These are phyloP conservation scores for Colletotrichum sp. DNA, from an alignment of 2,329 filamentous ascomycete species.

Conservation along the genomic window DNA sequence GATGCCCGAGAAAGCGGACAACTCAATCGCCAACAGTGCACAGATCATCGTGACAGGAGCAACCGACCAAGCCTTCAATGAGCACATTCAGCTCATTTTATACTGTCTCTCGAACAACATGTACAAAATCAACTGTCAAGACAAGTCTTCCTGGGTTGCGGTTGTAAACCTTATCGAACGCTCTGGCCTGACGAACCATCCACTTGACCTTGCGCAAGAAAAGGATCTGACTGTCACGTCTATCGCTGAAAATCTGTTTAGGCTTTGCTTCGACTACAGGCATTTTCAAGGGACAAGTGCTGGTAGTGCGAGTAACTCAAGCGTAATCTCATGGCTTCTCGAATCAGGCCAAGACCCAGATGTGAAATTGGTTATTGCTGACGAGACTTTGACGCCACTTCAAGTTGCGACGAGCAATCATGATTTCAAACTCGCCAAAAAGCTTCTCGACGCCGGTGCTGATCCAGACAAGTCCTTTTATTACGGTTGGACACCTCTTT, in stretches of 20 bases:
- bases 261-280: no score
- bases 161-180: rapidly evolving
- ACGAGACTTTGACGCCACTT: no score
- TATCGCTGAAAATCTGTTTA: rapidly evolving
- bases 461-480: no score
- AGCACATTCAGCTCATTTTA: rapidly evolving
- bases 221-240: rapidly evolving
- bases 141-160: rapidly evolving
- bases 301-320: no score
- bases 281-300: no score
- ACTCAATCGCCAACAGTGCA: rapidly evolving
- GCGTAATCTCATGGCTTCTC: rapidly evolving
- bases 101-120: not conserved
- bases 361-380: no score
- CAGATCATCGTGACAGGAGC: rapidly evolving
- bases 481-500: no score
- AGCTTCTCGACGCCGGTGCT: no score
- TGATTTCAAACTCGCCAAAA: no score
- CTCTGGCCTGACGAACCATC: not conserved
- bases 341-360: rapidly evolving
- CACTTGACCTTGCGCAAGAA: no score
- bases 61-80: not conserved
- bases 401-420: no score
- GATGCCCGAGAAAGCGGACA: rapidly evolving
- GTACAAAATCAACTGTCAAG: rapidly evolving